phyloP scores from a whole-genome alignment of 1,284 basidiomycete species.

The Sporisorium graminicola region DNA sequence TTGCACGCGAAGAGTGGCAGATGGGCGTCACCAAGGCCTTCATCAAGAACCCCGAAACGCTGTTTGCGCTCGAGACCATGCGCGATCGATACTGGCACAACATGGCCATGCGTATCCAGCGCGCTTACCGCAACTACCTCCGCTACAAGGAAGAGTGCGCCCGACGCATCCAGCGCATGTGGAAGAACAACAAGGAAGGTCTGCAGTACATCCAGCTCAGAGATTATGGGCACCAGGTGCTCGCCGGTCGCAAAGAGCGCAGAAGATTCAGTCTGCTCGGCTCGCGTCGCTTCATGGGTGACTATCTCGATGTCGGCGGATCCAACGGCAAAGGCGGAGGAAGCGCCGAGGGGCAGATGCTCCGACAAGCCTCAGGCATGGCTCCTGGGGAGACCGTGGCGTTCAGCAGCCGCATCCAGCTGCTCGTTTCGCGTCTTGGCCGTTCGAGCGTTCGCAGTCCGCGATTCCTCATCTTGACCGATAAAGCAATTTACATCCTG shows the following conservation, averaged over 20 bases:
- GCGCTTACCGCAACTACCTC: constrained; percentile 94
- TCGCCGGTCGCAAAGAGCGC: constrained; percentile 92
- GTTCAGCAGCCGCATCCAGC: constrained; percentile 87
- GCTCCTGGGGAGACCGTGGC: constrained; percentile 68
- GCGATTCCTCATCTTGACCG: constrained; percentile 88
- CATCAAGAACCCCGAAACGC: constrained; percentile 98
- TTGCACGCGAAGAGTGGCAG: constrained; percentile 97
- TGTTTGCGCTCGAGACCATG: constrained; percentile 99
- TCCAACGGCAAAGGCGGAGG: constrained; percentile 73
- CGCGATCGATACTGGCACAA: constrained; percentile 99
- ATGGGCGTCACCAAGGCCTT: constrained; percentile 99
- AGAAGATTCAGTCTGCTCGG: constrained; percentile 92
- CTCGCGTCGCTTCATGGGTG: constrained; percentile 94
- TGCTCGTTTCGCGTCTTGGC: constrained; percentile 86
- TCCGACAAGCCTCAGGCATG: constrained; percentile 81
- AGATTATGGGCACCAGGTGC: constrained; percentile 92
- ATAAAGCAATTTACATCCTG: constrained; percentile 88
- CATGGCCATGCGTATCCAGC: constrained; percentile 96
- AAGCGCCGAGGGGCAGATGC: constrained; percentile 81
- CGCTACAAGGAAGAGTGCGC: constrained; percentile 96
- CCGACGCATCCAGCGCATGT: constrained; percentile 94
- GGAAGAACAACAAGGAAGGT: constrained; percentile 96
- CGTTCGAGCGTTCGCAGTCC: constrained; percentile 93
- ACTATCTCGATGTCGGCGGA: constrained; percentile 89
- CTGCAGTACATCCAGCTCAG: constrained; percentile 88